Percentiles rank a stretch among this genome's conserved stretches.
Evolutionary conservation across 2,329 filamentous ascomycete genomes (phyloP).

Genomic region (Colletotrichum liaoningense): DNA sequence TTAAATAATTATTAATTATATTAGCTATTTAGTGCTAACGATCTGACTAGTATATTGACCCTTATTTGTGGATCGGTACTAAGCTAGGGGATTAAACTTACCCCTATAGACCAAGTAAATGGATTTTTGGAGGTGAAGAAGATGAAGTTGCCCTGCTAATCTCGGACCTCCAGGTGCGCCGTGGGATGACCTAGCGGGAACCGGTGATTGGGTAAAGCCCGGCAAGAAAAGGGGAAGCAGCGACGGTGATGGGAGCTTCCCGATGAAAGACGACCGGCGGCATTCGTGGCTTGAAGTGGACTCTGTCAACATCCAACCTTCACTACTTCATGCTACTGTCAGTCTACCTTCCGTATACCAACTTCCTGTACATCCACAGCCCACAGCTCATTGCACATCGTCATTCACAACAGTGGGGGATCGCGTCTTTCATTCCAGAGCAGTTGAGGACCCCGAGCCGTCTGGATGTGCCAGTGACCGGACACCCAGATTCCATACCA

Average conservation of each 20-base stretch:
- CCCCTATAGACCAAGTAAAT: too few species aligned
- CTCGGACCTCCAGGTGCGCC: conserved; percentile 9
- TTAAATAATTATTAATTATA: too few species aligned
- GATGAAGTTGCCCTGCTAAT: neutral
- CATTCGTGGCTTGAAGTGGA: neutral
- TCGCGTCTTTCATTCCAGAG: conserved; percentile 2
- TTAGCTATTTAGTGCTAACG: too few species aligned
- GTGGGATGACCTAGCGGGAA: conserved; percentile 21
- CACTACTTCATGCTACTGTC: neutral
- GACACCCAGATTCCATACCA: neutral
- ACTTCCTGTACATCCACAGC: too few species aligned
- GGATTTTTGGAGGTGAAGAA: too few species aligned
- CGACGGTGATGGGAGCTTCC: neutral
- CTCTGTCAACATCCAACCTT: neutral
- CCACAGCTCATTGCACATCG: neutral
- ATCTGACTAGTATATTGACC: too few species aligned
- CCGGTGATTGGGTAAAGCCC: conserved; percentile 18
- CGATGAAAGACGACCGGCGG: neutral
- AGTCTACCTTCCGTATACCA: too few species aligned
- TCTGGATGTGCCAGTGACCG: neutral
- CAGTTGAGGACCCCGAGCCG: neutral
- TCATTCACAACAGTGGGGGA: neutral
- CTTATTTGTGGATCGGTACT: too few species aligned
- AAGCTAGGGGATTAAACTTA: too few species aligned
- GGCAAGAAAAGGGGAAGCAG: neutral